phyloP scores from a whole-genome alignment of 2,329 filamentous ascomycete species.

The Paraphoma chrysanthemicola region DNA sequence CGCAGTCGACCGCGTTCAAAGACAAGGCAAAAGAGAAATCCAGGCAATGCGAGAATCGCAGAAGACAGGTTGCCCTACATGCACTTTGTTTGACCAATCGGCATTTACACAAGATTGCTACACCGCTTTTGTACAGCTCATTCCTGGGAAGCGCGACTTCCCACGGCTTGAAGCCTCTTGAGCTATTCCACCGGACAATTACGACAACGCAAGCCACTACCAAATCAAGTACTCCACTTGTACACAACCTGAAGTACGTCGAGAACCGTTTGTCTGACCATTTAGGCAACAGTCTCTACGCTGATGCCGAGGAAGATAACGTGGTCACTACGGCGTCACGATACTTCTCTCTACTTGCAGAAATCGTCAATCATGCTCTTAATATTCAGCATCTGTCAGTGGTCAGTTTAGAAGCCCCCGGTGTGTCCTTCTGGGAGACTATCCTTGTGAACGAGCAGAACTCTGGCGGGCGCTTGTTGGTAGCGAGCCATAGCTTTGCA shows the following conservation, averaged over 20 bases:
- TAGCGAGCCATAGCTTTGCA: conserved; percentile 7
- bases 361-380: conserved; percentile 16
- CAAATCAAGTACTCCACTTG: conserved; percentile 5
- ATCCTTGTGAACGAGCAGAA: conserved; percentile 3
- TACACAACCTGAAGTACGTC: conserved; percentile 25
- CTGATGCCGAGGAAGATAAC: conserved; percentile 8
- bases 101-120: conserved; percentile 22
- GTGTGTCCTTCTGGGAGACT: conserved; percentile 30
- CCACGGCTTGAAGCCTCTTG: conserved; percentile 18
- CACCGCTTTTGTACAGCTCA: conserved; percentile 31
- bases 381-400: conserved; percentile 33
- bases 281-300: conserved; percentile 22
- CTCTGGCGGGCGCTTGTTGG: not conserved
- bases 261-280: conserved; percentile 34
- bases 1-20: conserved; percentile 27
- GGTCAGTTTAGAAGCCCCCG: conserved; percentile 25
- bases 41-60: conserved; percentile 32
- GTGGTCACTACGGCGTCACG: conserved; percentile 7
- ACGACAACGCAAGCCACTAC: not conserved
- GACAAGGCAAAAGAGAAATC: conserved; percentile 18
- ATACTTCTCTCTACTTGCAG: conserved; percentile 30
- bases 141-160: conserved; percentile 24
- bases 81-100: conserved; percentile 26
- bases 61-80: conserved; percentile 21
- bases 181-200: conserved; percentile 25